Base-by-base conservation (phyloP, 176 grass and related monocot species). In the Miscanthus lutarioriparius region DNA sequence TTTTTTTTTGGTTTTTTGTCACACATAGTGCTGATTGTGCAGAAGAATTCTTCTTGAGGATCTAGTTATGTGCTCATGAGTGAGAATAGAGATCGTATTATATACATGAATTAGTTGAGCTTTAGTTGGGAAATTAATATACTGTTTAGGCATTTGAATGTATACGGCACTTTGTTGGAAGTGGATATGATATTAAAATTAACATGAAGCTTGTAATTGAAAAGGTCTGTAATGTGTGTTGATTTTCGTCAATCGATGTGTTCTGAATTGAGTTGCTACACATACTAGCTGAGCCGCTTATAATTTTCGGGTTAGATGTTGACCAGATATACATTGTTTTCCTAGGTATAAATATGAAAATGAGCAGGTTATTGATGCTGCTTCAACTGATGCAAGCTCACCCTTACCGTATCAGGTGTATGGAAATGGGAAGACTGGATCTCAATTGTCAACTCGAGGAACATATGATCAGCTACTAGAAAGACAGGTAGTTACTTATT, bases 321-420 rank as follows among this genome's bases (percentile, higher is more conserved):
- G 48, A 84, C 54, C 76, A 86, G 45, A 25, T 59, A 75, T 78
- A 51, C 67, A 79, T 70, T 86, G 72, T 98, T 90, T 79, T 79
- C 66, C 37, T 95, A 99, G 96, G 89, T 99, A 96, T 84, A 99
- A 94, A 83, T 96, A 99, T 88, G 96, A 99, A 86, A 99, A 99
- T 87, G 96, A 96, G 56, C 83, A 87, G 88, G 96, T 99, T 78
- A 90, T 92, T 75, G 96, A 99, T 96, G 96, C 93, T 70, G 91
- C 96, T 90, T 93, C 91, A 74, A 90, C 93, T 86, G 96, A 99
- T 69, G 91, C 93, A 75, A 92, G 93, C 70, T 96, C 96, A 83
- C 96, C 96, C 80, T 93, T 99, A 89, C 96, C 96, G 15, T 99
- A 99, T 86, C 91, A 99, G 82, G 89, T 96, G 67, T 99, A 99